Evolutionary conservation across 768 basidiomycete species (phyloP).

Genomic region (Tulasnella sp.): DNA sequence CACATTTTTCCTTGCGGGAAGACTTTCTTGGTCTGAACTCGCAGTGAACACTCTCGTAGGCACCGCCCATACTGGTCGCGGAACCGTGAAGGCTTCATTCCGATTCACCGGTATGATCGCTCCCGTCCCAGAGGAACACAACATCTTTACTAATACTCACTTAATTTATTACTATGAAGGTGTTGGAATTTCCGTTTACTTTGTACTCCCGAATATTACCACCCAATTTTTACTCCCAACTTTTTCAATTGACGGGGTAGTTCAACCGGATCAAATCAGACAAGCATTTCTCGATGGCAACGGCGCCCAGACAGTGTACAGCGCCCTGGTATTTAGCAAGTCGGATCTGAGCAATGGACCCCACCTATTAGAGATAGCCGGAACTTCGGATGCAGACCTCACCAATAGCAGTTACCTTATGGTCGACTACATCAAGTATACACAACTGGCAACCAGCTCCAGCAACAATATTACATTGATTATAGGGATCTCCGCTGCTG

Average conservation of each 20-base stretch:
- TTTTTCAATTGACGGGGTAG: neutral
- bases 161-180: neutral
- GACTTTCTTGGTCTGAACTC: neutral
- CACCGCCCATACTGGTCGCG: neutral
- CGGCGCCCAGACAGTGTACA: neutral
- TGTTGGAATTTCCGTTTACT: neutral
- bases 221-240: neutral
- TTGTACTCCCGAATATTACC: neutral
- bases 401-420: neutral
- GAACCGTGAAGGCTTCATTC: neutral
- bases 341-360: neutral
- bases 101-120: neutral
- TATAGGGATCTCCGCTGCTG: neutral
- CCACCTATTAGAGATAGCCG: neutral
- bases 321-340: neutral
- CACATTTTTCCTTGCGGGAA: neutral
- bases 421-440: neutral
- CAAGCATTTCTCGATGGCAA: constrained; percentile 5
- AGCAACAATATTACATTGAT: neutral
- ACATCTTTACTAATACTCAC: neutral
- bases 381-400: neutral
- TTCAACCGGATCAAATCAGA: neutral
- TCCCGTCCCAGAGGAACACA: neutral
- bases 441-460: neutral
- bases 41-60: neutral